Conservation (phyloP, 2,329 filamentous ascomycete species). For the Bimuria novae-zelandiae region DNA sequence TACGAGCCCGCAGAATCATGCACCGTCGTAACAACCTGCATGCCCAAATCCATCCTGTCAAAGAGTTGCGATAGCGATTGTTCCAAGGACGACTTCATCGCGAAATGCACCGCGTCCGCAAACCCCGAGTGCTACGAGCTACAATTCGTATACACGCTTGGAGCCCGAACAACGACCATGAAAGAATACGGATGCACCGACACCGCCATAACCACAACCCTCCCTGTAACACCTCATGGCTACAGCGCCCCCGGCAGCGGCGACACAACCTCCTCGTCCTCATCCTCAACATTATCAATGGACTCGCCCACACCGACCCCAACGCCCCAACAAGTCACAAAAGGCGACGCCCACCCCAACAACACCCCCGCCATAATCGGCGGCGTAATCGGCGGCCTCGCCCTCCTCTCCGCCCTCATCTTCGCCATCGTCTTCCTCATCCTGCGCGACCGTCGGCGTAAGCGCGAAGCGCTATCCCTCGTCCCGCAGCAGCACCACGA, state of each 20-base stretch:
- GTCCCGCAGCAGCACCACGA: background rate
- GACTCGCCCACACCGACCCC: slow-evolving; percentile 4
- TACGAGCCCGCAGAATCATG: slow-evolving; percentile 23
- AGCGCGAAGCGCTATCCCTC: slow-evolving; percentile 13
- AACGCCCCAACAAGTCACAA: slow-evolving; percentile 5
- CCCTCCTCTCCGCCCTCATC: slow-evolving; percentile 28
- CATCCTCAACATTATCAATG: slow-evolving; percentile 11
- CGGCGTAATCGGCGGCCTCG: slow-evolving; percentile 37
- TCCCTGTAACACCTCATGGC: slow-evolving; percentile 16
- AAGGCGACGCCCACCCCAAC: slow-evolving; percentile 12
- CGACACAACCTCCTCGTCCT: slow-evolving; percentile 8
- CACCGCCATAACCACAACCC: slow-evolving; percentile 22
- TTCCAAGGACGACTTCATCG: slow-evolving; percentile 26
- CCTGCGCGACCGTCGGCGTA: slow-evolving; percentile 23
- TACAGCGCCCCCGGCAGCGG: slow-evolving; percentile 2
- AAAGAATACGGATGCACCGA: slow-evolving; percentile 39
- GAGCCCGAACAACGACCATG: slow-evolving; percentile 22
- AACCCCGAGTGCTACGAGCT: slow-evolving; percentile 35
- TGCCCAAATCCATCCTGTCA: slow-evolving; percentile 29
- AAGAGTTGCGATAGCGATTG: slow-evolving; percentile 35
- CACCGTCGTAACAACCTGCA: slow-evolving; percentile 38
- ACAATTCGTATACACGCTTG: slow-evolving; percentile 29
- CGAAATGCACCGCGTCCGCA: slow-evolving; percentile 34
- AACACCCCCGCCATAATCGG: slow-evolving; percentile 39
- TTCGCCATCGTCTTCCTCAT: slow-evolving; percentile 27